Percentiles rank a stretch among this genome's conserved stretches.
Evolutionary conservation across 2,329 filamentous ascomycete genomes (phyloP).

Genomic region (Curvularia spicifera): DNA sequence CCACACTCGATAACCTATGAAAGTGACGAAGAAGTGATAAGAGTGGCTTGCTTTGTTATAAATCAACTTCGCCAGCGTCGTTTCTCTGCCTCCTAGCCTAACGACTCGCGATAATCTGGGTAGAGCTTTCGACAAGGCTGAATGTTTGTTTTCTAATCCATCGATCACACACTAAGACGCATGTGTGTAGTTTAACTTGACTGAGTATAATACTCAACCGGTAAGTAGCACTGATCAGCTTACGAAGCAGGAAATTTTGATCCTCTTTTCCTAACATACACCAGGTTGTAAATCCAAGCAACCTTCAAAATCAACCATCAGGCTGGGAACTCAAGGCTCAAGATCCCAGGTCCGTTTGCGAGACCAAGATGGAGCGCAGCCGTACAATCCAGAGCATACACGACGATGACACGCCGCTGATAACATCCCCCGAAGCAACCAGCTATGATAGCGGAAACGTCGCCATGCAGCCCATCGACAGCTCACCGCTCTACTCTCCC

Average conservation of each 20-base stretch:
- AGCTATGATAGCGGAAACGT: slow-evolving; percentile 31
- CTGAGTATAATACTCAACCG: background rate
- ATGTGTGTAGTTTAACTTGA: background rate
- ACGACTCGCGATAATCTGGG: background rate
- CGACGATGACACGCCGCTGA: slow-evolving; percentile 18
- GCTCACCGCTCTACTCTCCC: slow-evolving; percentile 17
- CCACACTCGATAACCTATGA: background rate
- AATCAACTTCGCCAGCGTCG: background rate
- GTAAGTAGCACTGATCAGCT: background rate
- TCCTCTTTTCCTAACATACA: background rate
- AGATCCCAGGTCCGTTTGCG: background rate
- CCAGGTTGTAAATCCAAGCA: no score
- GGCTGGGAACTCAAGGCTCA: background rate
- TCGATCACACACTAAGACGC: background rate
- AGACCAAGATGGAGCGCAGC: slow-evolving; percentile 15
- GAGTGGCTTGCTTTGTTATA: background rate
- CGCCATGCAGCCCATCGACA: slow-evolving; percentile 31
- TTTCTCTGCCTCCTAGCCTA: background rate
- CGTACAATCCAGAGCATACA: slow-evolving; percentile 10
- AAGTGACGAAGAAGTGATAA: slow-evolving; percentile 1
- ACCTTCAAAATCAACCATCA: background rate
- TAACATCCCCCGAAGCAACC: slow-evolving; percentile 22
- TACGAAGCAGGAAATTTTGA: background rate
- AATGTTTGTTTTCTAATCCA: background rate
- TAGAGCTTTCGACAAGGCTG: background rate